These are phyloP conservation scores for Penicillium psychrosexuale DNA, from an alignment of 2,329 filamentous ascomycete species.

Conservation along the genomic window DNA sequence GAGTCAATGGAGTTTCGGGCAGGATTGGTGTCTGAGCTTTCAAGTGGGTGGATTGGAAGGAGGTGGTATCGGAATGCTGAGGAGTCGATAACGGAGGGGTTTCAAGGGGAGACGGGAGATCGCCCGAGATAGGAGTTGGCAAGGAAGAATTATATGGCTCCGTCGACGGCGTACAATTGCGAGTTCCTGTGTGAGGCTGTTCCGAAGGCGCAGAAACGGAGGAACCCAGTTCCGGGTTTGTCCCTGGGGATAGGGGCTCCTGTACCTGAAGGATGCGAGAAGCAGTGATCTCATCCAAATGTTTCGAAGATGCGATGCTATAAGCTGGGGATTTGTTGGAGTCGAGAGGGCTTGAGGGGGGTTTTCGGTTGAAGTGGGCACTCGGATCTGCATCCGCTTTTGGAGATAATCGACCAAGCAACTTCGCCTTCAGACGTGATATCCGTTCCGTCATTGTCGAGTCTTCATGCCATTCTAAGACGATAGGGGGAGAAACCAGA, in stretches of 20 bases:
- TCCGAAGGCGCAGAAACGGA: slow-evolving; percentile 13
- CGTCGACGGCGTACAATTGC: slow-evolving; percentile 11
- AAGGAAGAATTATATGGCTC: slow-evolving; percentile 24
- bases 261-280: slow-evolving; percentile 10
- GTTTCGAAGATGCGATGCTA: slow-evolving; percentile 25
- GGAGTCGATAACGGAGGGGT: slow-evolving; percentile 21
- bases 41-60: slow-evolving; percentile 18
- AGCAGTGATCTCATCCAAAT: slow-evolving; percentile 15
- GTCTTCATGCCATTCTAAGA: slow-evolving; percentile 1
- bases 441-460: slow-evolving; percentile 35
- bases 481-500: not conserved
- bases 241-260: slow-evolving; percentile 2
- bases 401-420: slow-evolving; percentile 38
- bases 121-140: slow-evolving; percentile 24
- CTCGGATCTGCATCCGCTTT: slow-evolving; percentile 29
- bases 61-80: slow-evolving; percentile 22
- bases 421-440: slow-evolving; percentile 37
- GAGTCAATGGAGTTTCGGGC: slow-evolving; percentile 23
- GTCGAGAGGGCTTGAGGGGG: slow-evolving; percentile 21
- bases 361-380: slow-evolving; percentile 23
- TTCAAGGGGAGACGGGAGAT: slow-evolving; percentile 19
- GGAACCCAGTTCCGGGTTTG: slow-evolving; percentile 1
- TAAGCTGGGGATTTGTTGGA: slow-evolving; percentile 22
- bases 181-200: slow-evolving; percentile 8
- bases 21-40: slow-evolving; percentile 18